Conservation (phyloP, 2,329 filamentous ascomycete species). For the Lasiodiplodia sp. region DNA sequence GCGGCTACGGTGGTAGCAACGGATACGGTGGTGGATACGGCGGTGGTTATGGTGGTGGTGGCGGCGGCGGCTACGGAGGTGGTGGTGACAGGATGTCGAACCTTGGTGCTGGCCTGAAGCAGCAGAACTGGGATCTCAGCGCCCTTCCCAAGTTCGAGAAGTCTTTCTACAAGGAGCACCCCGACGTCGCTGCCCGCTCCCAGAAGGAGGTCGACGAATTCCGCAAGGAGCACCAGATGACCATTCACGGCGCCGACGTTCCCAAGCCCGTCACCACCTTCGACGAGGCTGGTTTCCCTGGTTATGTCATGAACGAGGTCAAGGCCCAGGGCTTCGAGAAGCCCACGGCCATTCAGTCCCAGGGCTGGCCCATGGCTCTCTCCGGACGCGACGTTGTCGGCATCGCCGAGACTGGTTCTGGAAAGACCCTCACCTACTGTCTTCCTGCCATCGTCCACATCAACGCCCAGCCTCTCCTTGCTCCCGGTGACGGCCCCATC, state of each 20-base stretch:
- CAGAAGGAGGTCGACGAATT: constrained; percentile 85
- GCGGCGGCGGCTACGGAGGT: constrained; percentile 61
- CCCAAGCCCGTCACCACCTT: constrained; percentile 96
- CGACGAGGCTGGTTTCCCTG: constrained; percentile 95
- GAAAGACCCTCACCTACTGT: constrained; percentile 99
- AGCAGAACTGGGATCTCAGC: constrained; percentile 84
- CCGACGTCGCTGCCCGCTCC: constrained; percentile 76
- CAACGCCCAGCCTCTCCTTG: constrained; percentile 96
- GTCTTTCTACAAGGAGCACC: constrained; percentile 97
- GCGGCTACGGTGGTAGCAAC: constrained; percentile 41
- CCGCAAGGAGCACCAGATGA: constrained; percentile 83
- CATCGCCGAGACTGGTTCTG: constrained; percentile 98
- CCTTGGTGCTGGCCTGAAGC: constrained; percentile 86
- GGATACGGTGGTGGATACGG: constrained; percentile 34
- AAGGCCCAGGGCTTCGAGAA: constrained; percentile 96
- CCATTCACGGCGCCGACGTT: constrained; percentile 78
- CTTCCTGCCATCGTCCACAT: constrained; percentile 98
- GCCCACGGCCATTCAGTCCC: constrained; percentile 95
- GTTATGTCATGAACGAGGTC: constrained; percentile 97
- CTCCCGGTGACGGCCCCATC: constrained; percentile 94
- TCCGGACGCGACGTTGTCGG: constrained; percentile 97
- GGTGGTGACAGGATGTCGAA: constrained; percentile 94
- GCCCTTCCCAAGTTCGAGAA: constrained; percentile 96
- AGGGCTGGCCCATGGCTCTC: constrained; percentile 99
- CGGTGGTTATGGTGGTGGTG: constrained; percentile 41